A percentile compares a stretch with the other conserved stretches of the same genome.
phyloP scores from a whole-genome alignment of 2,329 filamentous ascomycete genomes.

The Fonsecaea erecta region DNA sequence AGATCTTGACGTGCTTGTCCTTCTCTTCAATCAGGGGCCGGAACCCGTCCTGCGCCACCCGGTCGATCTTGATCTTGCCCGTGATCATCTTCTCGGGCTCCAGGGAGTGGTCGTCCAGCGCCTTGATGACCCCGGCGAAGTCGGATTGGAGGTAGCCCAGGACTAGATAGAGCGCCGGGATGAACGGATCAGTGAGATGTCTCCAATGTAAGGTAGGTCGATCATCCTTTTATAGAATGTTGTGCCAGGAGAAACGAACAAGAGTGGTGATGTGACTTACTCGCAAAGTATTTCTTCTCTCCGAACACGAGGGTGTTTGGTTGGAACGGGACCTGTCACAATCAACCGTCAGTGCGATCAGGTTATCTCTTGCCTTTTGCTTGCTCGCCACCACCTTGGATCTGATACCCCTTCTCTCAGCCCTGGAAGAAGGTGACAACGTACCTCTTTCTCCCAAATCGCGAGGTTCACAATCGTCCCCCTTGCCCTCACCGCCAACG shows the following conservation, averaged over 20 bases:
- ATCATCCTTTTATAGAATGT: no score
- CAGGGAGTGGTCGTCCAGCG: conserved; percentile 53
- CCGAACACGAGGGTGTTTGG: conserved; percentile 60
- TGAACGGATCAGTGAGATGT: neutral
- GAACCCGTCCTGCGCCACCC: conserved; percentile 63
- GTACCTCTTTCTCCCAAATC: conserved; percentile 61
- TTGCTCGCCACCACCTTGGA: neutral
- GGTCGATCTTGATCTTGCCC: conserved; percentile 59
- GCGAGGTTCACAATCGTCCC: conserved; percentile 69
- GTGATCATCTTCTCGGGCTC: conserved; percentile 66
- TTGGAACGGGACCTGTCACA: conserved; percentile 52
- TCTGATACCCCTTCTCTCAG: neutral
- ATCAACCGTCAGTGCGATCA: neutral
- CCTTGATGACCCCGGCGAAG: conserved; percentile 62
- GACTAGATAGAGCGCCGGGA: conserved; percentile 36
- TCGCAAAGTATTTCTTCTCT: conserved; percentile 58
- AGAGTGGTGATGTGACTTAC: conserved; percentile 35
- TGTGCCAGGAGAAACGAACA: neutral
- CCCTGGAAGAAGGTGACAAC: neutral
- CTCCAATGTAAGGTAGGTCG: no score
- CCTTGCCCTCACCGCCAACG: conserved; percentile 55
- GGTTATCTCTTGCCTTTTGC: neutral
- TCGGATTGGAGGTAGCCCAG: conserved; percentile 59
- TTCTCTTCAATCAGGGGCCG: conserved; percentile 63
- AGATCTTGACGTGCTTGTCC: conserved; percentile 66